Evolutionary conservation across 441 rosid species (phyloP), one percentile per base, ranked within the genome.

Genomic region (Daphne laureola): DNA sequence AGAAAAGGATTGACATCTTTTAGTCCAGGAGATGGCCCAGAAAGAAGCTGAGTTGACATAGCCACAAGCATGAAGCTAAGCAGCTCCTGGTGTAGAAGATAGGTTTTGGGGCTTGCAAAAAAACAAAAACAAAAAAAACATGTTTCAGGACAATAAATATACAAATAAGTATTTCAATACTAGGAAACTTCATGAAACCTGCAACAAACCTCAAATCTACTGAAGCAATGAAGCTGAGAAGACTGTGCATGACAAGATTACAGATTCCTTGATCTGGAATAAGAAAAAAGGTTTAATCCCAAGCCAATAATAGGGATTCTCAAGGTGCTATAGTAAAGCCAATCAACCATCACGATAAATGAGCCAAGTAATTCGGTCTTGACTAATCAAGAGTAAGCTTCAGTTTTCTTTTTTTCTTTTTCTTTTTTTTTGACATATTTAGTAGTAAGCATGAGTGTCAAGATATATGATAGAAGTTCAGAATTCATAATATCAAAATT

Each of bases 21-120:
- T 21, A 79, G 80, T 64, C 90, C 90, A 9, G 90, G 95, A 41
- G 90, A 68, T 55, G 95, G 91, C 18, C 84, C 90, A 40, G 76
- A 86, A 45, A 72, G 87, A 72, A 93, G 97, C 73, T 93, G 97
- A 54, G 99, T 83, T 53, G 97, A 83, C 99, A 93, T 85, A 1
- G 88, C 80, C 55, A 87, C 75, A 46, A 85, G 80, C 80, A 83
- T 67, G 85, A 94, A 94, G 68, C 80, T 82, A 50, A 94, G 85
- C 81, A 90, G 72, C 84, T 94, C 97, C 72, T 82, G 96, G 73
- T 94, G 97, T 66, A 87, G 74, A 60, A 74, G 65, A 67, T 80
- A 82, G 46, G 91, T 80, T 45, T 70, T 76, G 63, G 84, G 73
- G 67, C 99, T 93, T 62, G 80, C 65, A 26, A 72, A 53, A 74